Evolutionary conservation across 441 rosid species (phyloP).

Genomic region (Erysimum cheiri): DNA sequence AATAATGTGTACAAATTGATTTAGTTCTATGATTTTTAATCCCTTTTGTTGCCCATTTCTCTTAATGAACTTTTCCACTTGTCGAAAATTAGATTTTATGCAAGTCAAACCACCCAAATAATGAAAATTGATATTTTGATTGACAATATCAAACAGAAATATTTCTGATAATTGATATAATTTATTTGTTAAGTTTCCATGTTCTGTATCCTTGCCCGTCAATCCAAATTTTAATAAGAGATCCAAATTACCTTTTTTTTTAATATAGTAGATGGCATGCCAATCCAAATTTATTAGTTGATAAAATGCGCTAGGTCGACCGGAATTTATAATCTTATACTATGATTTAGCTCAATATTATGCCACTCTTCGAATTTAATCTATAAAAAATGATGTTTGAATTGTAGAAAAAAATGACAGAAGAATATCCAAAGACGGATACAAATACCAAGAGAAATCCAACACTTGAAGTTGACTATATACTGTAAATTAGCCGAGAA

Average conservation of each 20-base stretch:
- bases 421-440: conserved; percentile 4
- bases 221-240: conserved; percentile 4
- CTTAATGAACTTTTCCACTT: conserved; percentile 19
- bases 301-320: neutral
- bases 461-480: neutral
- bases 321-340: neutral
- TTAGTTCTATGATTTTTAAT: neutral
- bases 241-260: neutral
- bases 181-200: conserved; percentile 23
- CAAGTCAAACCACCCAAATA: conserved; percentile 20
- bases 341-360: neutral
- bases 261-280: neutral
- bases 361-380: neutral
- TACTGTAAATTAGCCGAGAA: neutral
- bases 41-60: neutral
- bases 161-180: neutral
- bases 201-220: conserved; percentile 29
- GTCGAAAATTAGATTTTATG: conserved; percentile 12
- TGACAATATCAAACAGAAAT: neutral
- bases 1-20: neutral
- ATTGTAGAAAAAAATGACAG: neutral
- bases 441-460: neutral
- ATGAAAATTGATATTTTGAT: neutral
- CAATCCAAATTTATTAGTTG: conserved; percentile 10
- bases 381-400: neutral